Base-by-base conservation (phyloP, 441 rosid genomes). In the Kokia cookei region DNA sequence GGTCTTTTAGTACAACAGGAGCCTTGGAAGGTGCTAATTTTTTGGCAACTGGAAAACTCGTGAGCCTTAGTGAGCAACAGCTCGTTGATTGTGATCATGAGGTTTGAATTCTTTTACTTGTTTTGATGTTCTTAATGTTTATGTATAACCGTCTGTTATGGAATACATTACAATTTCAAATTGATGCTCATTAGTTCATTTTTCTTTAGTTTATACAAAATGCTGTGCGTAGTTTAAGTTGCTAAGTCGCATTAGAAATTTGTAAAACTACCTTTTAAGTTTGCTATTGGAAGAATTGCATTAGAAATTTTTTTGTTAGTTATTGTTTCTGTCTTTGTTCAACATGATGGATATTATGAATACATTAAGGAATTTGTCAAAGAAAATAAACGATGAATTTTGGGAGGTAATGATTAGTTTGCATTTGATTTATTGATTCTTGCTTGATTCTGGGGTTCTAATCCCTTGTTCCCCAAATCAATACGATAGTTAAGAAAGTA, bases 61-160 rank as follows among this genome's bases (percentile, higher is more conserved):
- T 84, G 43, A 93, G 97, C 86, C 95, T 95, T 11, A 95, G 98
- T 32, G 99, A 95, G 82, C 99, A 95, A 71, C 99, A 95, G 85
- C 98, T 95, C 69, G 99, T 95, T 69, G 99, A 95, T 74, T 95
- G 99, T 78, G 99, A 93, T 76, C 98, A 93, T 24, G 98, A 95
- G 99, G 99, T 94, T 77, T 13, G 61, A 8, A 37, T 29, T 19
- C 7, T 53, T 42, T 24, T 8, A 5, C 26, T 22, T 19, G 4
- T 12, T 51, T 32, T 47, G 2, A 14, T 10, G 4, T 32, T 50
- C 51, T 35, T 8, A 40, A 22, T 37, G 4, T 1, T 3, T 57
- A 14, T 55, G 50, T 26, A 22, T 71, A 14, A 32, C 37, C 37
- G 4, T 32, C 6, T 32, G 6, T 37, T 2, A 3, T 35, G 7